A percentile compares a stretch with the other conserved stretches of the same genome.
Conservation (phyloP, 345 rosid species). For the Ricinus communis region DNA sequence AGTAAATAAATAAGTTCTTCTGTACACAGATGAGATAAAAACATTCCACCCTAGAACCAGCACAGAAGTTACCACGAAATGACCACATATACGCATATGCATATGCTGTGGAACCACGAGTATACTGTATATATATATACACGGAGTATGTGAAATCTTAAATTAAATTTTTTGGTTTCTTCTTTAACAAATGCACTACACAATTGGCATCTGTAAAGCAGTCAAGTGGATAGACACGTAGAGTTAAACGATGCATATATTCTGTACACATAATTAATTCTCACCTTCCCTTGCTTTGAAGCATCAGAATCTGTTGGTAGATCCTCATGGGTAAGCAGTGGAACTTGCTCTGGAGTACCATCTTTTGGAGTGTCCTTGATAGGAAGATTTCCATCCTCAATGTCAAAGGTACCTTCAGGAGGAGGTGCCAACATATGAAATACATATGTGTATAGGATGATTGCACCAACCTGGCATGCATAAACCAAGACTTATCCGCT, state of each 20-base stretch:
- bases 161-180: background rate
- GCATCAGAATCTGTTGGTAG: slow-evolving; percentile 31
- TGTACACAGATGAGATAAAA: background rate
- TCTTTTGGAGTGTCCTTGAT: slow-evolving; percentile 50
- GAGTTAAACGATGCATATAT: background rate
- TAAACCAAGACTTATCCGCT: slow-evolving; percentile 20
- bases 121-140: no score
- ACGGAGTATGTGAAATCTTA: background rate
- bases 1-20: background rate
- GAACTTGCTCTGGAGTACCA: slow-evolving; percentile 54
- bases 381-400: slow-evolving; percentile 54
- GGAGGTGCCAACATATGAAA: slow-evolving; percentile 94
- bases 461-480: slow-evolving; percentile 89
- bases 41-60: background rate
- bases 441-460: slow-evolving; percentile 90
- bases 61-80: background rate
- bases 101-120: no score
- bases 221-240: slow-evolving; percentile 1
- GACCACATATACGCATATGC: background rate
- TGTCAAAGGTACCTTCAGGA: slow-evolving; percentile 79
- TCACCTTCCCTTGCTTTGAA: slow-evolving; percentile 60
- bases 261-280: slow-evolving; percentile 13
- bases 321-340: slow-evolving; percentile 52
- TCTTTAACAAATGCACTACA: background rate
- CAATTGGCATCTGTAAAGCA: background rate